Conservation (phyloP, 108 stramenopile species). For the Nannochloropsis granulata region DNA sequence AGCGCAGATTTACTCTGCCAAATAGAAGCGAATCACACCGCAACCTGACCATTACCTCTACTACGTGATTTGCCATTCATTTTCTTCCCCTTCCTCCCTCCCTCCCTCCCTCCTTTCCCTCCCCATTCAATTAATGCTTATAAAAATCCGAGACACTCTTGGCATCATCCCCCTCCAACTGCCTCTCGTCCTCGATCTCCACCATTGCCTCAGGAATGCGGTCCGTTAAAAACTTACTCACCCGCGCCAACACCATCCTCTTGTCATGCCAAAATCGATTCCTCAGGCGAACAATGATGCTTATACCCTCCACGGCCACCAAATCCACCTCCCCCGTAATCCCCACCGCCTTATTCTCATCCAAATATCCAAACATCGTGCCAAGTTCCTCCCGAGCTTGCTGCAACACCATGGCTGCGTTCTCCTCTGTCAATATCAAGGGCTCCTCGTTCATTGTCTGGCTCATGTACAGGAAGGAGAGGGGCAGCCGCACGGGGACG, state of each 20-base stretch:
- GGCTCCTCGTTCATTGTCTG: not conserved
- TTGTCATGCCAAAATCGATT: conserved; percentile 76
- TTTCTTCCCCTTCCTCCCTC: too few relatives aligned
- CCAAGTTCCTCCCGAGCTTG: not conserved
- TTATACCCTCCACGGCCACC: conserved; percentile 66
- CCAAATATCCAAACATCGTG: conserved; percentile 70
- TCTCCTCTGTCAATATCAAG: not conserved
- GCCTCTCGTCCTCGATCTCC: not conserved
- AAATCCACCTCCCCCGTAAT: conserved; percentile 76
- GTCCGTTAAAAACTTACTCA: not conserved
- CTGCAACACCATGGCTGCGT: not conserved
- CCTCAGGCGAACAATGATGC: conserved; percentile 43
- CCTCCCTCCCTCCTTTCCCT: too few relatives aligned
- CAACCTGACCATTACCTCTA: too few relatives aligned
- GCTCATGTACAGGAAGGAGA: not conserved
- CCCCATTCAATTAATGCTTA: not conserved
- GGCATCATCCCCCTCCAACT: not conserved
- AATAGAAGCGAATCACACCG: too few relatives aligned
- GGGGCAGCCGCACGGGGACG: not conserved
- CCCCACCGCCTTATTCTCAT: conserved; percentile 68
- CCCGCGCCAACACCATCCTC: conserved; percentile 54
- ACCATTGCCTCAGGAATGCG: not conserved
- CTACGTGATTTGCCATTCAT: too few relatives aligned
- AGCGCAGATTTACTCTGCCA: too few relatives aligned
- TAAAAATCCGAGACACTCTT: not conserved